These are phyloP conservation scores for Hypoxylon sp. DNA, from an alignment of 2,329 filamentous ascomycete genomes.

Conservation along the genomic window DNA sequence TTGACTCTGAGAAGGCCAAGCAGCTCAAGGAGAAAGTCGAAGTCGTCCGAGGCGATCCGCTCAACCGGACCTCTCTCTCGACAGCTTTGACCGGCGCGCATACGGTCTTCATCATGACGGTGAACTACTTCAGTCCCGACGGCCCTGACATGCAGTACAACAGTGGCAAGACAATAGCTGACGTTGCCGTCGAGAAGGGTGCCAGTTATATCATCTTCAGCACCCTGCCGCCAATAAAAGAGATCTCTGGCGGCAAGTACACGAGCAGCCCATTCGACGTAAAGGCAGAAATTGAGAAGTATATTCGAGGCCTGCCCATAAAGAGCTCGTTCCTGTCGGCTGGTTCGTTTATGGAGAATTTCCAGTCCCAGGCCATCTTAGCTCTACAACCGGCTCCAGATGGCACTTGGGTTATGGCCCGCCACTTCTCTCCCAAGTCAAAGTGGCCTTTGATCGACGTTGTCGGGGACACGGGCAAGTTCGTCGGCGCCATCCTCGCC, in stretches of 20 bases:
- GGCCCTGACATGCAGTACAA: conserved; percentile 53
- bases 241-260: conserved; percentile 53
- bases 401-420: conserved; percentile 49
- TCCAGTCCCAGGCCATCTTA: conserved; percentile 47
- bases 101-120: conserved; percentile 63
- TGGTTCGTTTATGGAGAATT: conserved; percentile 60
- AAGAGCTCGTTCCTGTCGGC: conserved; percentile 58
- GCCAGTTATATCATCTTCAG: conserved; percentile 58
- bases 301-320: conserved; percentile 55
- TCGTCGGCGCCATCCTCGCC: conserved; percentile 57
- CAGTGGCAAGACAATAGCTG: conserved; percentile 55
- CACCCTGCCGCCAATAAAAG: conserved; percentile 52
- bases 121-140: conserved; percentile 57
- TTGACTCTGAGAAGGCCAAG: conserved; percentile 52
- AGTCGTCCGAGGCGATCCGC: conserved; percentile 58
- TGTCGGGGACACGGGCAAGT: conserved; percentile 60
- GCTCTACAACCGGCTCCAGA: conserved; percentile 50
- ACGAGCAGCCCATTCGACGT: conserved; percentile 57
- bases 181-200: conserved; percentile 54
- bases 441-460: conserved; percentile 61
- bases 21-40: conserved; percentile 51
- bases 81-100: conserved; percentile 59
- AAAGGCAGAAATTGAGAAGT: conserved; percentile 57
- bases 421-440: conserved; percentile 48
- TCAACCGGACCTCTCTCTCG: conserved; percentile 56